Base-by-base conservation (phyloP, 2,329 filamentous ascomycete genomes). In the Penicillium sp. region DNA sequence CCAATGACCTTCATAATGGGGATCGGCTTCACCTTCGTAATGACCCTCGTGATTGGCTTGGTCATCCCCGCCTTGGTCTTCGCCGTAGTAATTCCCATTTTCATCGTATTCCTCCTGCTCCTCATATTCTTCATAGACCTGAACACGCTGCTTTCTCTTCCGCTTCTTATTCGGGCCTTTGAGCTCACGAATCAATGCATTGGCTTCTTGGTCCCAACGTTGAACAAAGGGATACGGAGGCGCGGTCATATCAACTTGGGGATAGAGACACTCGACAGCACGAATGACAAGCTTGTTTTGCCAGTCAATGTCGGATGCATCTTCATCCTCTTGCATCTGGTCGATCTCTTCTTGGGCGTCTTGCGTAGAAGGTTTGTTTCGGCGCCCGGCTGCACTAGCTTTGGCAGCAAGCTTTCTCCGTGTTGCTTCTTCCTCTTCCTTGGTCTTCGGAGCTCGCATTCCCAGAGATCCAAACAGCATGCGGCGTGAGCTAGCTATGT, bases 141-240 rank as follows among this genome's bases (percentile, higher is more conserved):
- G 75, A 63, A 82, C 82, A 57, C 80, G 78, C 62, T 84, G 83
- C 67, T 82, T 85, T 53, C 67, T 66, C 63, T 74, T 77, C 25
- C 70, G 64, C 59, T 70, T 75, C 57, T 69, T 74, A 33, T 64
- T 63, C 53, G 60, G 67, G 22, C 67, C 73, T 60, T 71, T 75
- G 56, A 62, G 69, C 59, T 71, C 70, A 54, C 66, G 73, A 61
- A 78, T 79, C 66, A 61, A 68, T 47, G 67, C 61, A 50, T 83
- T 81, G 65, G 92, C 89, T 58, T 91, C 87, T 4, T 84, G 82
- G 72, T 96, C 90, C 93, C 92, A 97, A 44, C 89, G 84, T 71
- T 97, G 91, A 16, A 89, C 80, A 71, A 97, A 97, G 0, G 92
- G 92, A 67, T 95, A 97, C 0, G 92, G 90, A 0, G 93, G 92